Evolutionary conservation across 2,329 filamentous ascomycete species (phyloP), one percentile per base, ranked within the genome.

Genomic region (Fusarium sp.): DNA sequence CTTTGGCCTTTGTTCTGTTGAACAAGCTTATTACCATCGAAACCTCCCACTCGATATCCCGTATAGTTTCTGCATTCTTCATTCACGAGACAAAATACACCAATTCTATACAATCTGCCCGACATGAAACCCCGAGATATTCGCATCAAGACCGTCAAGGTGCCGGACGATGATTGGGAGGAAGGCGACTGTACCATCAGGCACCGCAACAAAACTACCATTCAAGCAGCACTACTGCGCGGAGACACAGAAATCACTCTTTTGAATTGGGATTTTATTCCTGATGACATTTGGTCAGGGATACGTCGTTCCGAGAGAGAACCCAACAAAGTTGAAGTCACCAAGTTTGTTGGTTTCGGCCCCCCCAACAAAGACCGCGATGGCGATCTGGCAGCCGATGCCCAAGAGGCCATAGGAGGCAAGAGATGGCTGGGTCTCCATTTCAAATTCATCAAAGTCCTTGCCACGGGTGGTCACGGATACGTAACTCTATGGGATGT

Each of bases 391-490:
- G 17, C 38, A 21, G 6, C 2, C 8, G 24, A 43, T 13, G 36
- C 34, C 45, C 53, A 8, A 47, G 7, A 36, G 3, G 13, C 8
- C 4, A 45, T 73, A 28, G 36, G 28, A 5, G 43, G 31, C 6
- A 15, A 5, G 9, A 13, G 15, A 7, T 75, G 67, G 62, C 9
- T 47, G 6, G 76, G 74, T n/a, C 62, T 75, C 21, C 47, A 47
- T 14, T 63, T 77, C 38, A 58, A 57, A 14, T 75, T 77, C 40
- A 44, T 71, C 50, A 76, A 70, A 46, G 43, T 77, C 33, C 55
- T 78, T 31, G 75, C 66, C n/a, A 22, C 34, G 13, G 76, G 76
- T n/a, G 73, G 76, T 6, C 68, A 64, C 10, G 76, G 76, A 24
- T 71, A 68, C 17, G 74, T 65, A 9, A 65, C 68, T 9, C 47